Evolutionary conservation across 345 rosid genomes (phyloP), one percentile per base, ranked within the genome.

Genomic region (Eucalyptus decipiens): DNA sequence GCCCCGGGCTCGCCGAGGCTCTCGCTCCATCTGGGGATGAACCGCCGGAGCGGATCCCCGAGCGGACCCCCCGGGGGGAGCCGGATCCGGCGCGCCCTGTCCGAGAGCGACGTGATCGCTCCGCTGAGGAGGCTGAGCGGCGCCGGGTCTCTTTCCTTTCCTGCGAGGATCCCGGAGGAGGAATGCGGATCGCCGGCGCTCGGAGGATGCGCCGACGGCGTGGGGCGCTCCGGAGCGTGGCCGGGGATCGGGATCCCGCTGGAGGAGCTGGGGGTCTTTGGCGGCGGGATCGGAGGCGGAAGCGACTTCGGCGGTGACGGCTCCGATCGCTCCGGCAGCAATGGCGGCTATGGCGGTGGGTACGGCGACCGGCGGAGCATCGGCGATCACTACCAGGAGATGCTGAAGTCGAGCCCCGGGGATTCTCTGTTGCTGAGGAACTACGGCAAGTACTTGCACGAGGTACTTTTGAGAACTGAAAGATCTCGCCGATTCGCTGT

Each of bases 361-460:
- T 91, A 92, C 6, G 89, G 86, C 81, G 91, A 90, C 23, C 69
- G 93, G 43, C 85, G 80, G 90, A 92, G 91, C 49, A 92, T 97
- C n/a, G 96, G 96, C 21, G 96, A 93, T 30, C 92, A 96, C 92
- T 97, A 97, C 69, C 89, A 86, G 21, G 91, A 95, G 89, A 95
- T 96, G 94, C 45, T 97, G 91, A 95, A 92, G 94, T 92, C 93
- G 12, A 92, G 94, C 87, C 98, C 99, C 3, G 91, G 93, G 14
- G 95, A 96, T 88, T 62, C 96, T 9, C 95, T 97, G 45, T 90
- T 97, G 11, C 85, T 96, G 49, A 91, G 98, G 91, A 97, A 97
- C 92, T 97, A 97, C 92, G 99, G 94, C 18, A 95, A 91, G 87
- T 97, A 89, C 91, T 89, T 97, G 51, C 93, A 95, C 49, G 98